Evolutionary conservation across 257 asterid genomes (phyloP).

Genomic region (Osmanthus fragrans): DNA sequence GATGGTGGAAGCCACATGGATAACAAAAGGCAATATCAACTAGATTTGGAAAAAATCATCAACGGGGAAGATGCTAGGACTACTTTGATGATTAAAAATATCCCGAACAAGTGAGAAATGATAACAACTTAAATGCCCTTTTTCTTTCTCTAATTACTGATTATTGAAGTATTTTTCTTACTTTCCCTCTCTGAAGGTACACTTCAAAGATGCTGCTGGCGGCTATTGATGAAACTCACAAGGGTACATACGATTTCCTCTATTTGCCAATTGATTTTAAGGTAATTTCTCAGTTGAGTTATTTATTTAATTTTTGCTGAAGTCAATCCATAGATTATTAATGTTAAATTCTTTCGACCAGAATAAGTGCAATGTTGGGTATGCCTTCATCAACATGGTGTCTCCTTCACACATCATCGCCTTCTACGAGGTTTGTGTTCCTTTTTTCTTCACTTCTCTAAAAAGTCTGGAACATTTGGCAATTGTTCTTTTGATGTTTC

Average conservation of each 20-base stretch:
- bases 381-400: conserved; percentile 95
- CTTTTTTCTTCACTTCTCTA: not conserved
- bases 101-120: conserved; percentile 89
- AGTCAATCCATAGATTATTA: conserved; percentile 1
- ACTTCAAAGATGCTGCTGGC: conserved; percentile 94
- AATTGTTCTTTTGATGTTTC: not conserved
- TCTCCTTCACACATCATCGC: conserved; percentile 77
- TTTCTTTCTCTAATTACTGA: conserved; percentile 15
- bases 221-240: conserved; percentile 90
- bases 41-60: conserved; percentile 79
- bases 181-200: conserved; percentile 50
- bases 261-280: conserved; percentile 95
- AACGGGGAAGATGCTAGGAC: conserved; percentile 87
- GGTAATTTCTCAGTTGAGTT: conserved; percentile 41
- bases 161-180: conserved; percentile 16
- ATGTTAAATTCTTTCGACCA: conserved; percentile 36
- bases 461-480: not conserved
- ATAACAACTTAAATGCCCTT: not conserved
- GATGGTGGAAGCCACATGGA: conserved; percentile 74
- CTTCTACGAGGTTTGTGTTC: conserved; percentile 69
- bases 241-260: conserved; percentile 88
- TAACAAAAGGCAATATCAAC: conserved; percentile 79
- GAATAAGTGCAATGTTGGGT: conserved; percentile 98
- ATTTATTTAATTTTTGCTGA: conserved; percentile 10
- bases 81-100: conserved; percentile 93